Conservation (phyloP, 2,329 filamentous ascomycete species). For the Fusarium protoensiforme region DNA sequence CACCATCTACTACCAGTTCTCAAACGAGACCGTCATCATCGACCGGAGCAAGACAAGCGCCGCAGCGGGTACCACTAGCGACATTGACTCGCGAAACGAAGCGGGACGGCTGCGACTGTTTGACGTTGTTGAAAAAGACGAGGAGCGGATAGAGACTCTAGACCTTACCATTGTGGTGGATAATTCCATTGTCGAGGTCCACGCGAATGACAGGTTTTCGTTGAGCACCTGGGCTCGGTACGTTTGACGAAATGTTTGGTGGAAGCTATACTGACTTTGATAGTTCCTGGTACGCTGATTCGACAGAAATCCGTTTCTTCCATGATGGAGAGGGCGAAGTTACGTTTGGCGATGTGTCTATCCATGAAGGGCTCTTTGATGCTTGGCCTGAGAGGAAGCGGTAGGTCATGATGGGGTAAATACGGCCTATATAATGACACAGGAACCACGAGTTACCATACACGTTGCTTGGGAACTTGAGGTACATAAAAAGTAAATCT, state of each 20-base stretch:
- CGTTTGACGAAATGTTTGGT: constrained; percentile 14
- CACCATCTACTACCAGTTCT: constrained; percentile 57
- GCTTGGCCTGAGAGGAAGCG: constrained; percentile 49
- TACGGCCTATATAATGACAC: not conserved
- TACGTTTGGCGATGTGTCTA: constrained; percentile 46
- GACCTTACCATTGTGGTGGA: constrained; percentile 55
- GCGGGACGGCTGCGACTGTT: constrained; percentile 53
- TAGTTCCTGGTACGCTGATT: constrained; percentile 51
- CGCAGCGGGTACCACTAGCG: constrained; percentile 50
- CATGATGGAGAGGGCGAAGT: constrained; percentile 46
- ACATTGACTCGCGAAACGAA: constrained; percentile 51
- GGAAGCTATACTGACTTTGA: constrained; percentile 26
- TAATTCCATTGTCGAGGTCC: constrained; percentile 51
- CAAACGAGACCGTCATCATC: constrained; percentile 55
- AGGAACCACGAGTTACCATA: not conserved
- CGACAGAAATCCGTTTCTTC: constrained; percentile 50
- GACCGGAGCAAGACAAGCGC: constrained; percentile 55
- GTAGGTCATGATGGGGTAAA: not conserved
- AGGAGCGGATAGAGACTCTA: constrained; percentile 49
- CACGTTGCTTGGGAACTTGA: not conserved
- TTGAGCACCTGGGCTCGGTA: constrained; percentile 57
- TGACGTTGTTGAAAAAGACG: constrained; percentile 46
- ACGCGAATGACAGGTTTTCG: constrained; percentile 55
- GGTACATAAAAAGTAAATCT: not conserved
- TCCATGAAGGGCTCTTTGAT: constrained; percentile 51